These are phyloP conservation scores for Elongisporangium anandrum DNA, from an alignment of 352 stramenopile species.

Conservation along the genomic window DNA sequence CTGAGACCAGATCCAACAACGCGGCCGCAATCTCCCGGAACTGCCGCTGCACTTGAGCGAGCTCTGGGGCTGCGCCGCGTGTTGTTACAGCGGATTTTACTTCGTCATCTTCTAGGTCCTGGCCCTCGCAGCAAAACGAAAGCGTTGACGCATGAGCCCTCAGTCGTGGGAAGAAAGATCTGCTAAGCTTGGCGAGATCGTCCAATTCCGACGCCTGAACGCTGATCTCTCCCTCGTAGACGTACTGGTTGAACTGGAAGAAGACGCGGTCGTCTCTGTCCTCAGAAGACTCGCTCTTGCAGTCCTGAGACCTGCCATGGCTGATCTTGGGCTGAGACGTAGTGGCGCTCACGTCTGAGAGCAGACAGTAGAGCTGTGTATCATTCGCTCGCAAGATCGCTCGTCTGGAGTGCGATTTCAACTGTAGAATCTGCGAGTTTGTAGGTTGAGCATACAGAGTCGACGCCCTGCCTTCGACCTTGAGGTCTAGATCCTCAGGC, in stretches of 20 bases:
- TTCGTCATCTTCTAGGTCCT: constrained; percentile 21
- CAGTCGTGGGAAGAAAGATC: constrained; percentile 34
- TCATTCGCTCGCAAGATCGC: constrained; percentile 45
- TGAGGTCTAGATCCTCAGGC: constrained; percentile 8
- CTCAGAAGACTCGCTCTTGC: constrained; percentile 4
- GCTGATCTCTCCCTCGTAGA: constrained; percentile 35
- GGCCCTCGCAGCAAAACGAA: constrained; percentile 28
- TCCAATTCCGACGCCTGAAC: constrained; percentile 24
- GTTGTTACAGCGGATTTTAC: background rate
- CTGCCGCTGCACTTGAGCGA: constrained; percentile 14
- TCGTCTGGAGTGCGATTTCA: background rate
- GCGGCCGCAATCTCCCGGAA: constrained; percentile 26
- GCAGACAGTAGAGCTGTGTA: constrained; percentile 53
- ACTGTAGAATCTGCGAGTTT: background rate
- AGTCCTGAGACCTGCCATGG: constrained; percentile 1
- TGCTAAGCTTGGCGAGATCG: constrained; percentile 33
- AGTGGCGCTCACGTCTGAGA: constrained; percentile 1
- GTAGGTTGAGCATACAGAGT: constrained; percentile 7
- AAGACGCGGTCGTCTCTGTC: constrained; percentile 31
- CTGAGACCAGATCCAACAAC: constrained; percentile 37
- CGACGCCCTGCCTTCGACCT: constrained; percentile 4
- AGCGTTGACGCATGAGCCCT: constrained; percentile 30
- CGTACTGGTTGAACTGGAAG: constrained; percentile 66
- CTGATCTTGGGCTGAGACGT: constrained; percentile 5
- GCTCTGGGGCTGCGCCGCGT: no score